Conservation (phyloP, 305 asterid species). For the Fraxinus nigra region DNA sequence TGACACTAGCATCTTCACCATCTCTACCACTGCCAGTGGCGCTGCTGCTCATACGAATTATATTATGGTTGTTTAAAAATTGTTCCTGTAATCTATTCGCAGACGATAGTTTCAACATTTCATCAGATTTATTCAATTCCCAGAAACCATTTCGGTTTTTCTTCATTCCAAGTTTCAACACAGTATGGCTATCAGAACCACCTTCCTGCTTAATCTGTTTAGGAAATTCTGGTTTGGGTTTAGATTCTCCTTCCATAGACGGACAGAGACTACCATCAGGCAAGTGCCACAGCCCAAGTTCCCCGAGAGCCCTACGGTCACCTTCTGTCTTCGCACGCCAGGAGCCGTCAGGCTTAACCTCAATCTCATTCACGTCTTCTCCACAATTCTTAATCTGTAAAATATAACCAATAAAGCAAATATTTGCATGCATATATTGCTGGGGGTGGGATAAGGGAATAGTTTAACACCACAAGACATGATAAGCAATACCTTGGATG, state of each 20-base stretch:
- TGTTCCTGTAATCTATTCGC: constrained; percentile 42
- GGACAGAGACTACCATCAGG: constrained; percentile 73
- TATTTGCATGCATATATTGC: neutral
- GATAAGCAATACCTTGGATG: constrained; percentile 60
- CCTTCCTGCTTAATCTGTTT: constrained; percentile 70
- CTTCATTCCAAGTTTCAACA: constrained; percentile 70
- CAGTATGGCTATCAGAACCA: constrained; percentile 69
- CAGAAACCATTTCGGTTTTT: constrained; percentile 73
- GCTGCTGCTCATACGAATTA: constrained; percentile 88
- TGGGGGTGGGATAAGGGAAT: neutral
- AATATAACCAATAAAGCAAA: neutral
- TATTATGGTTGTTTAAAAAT: constrained; percentile 27
- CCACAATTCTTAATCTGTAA: constrained; percentile 68
- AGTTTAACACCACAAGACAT: neutral
- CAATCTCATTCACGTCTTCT: constrained; percentile 87
- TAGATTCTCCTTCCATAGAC: constrained; percentile 50
- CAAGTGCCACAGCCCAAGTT: constrained; percentile 89
- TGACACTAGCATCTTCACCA: constrained; percentile 85
- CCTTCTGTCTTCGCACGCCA: constrained; percentile 96
- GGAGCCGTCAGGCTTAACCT: constrained; percentile 97
- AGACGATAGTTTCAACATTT: constrained; percentile 47
- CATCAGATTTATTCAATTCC: constrained; percentile 72
- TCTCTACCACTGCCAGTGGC: constrained; percentile 90
- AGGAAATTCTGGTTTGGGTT: constrained; percentile 50
- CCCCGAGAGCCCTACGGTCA: constrained; percentile 73